These are phyloP conservation scores for Diaporthe longicolla DNA, from an alignment of 2,329 filamentous ascomycete genomes.

Conservation along the genomic window DNA sequence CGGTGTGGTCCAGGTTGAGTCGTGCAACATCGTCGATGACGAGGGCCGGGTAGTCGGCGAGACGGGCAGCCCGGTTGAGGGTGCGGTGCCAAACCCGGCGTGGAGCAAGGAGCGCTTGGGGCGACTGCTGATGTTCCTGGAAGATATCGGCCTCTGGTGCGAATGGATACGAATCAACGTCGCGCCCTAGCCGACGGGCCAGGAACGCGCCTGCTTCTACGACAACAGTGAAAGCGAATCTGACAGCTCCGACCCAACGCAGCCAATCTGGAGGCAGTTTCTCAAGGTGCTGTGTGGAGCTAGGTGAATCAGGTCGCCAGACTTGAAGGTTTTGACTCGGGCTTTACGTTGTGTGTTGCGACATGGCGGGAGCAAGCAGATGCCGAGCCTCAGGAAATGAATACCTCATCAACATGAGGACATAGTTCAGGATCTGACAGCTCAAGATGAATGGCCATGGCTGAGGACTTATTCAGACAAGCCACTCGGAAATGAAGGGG, in stretches of 20 bases:
- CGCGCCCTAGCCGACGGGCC: constrained; percentile 45
- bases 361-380: background rate
- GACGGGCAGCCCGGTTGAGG: constrained; percentile 52
- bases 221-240: background rate
- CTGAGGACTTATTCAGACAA: background rate
- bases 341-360: background rate
- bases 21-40: constrained; percentile 67
- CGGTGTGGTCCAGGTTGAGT: constrained; percentile 69
- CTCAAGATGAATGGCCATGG: background rate
- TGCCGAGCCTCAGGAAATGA: background rate
- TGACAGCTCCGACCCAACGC: background rate
- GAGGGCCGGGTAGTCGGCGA: constrained; percentile 39
- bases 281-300: background rate
- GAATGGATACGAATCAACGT: constrained; percentile 63
- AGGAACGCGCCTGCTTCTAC: background rate
- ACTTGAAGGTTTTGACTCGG: background rate
- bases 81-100: constrained; percentile 32
- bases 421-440: background rate
- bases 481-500: constrained; percentile 25
- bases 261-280: background rate
- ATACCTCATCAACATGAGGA: background rate
- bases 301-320: background rate
- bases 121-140: constrained; percentile 62
- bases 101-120: constrained; percentile 59
- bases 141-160: constrained; percentile 67